Evolutionary conservation across 495 filamentous ascomycete genomes (phyloP), one percentile per base, ranked within the genome.

Genomic region (Daldinia childiae): DNA sequence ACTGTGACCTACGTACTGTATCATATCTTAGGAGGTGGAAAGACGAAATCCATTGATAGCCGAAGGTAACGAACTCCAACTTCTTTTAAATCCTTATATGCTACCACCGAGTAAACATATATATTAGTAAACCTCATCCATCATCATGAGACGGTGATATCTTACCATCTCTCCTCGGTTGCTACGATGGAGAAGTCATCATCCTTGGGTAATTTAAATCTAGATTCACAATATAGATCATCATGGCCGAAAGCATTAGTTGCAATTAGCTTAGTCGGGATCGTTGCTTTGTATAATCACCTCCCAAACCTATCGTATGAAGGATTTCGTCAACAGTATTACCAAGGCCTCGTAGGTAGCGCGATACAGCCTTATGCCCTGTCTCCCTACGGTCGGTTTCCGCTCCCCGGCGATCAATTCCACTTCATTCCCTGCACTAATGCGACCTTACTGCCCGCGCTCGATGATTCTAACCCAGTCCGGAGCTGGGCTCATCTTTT

Each of bases 371-470:
- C 24, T 14, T 55, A 57, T 30, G 48, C 39, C 19, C 21, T 19
- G 27, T 78, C 67, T 24, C 67, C 71, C 26, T 84, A 84, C 34
- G 82, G 82, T 6, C 72, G 50, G 27, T 83, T 83, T 52, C 82
- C 82, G 2, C 43, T 39, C 43, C 67, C 75, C 1, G 72, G 77
- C 30, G 82, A 84, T 30, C 73, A 77, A 9, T 83, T 84, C 58
- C 81, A 64, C 29, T 79, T 83, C 63, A 66, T 82, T 0, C 82
- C 82, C 29, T 84, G 82, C 68, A 83, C 82, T 0, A 71, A 74
- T 58, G 36, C 62, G 17, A 84, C 81, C 1, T 17, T 77, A 19
- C 77, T 75, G 9, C 81, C 82, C 2, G 63, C 77, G 0, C 74
- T 83, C 27, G 73, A 81, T 54, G 81, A 83, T 34, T 57, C 69